Evolutionary conservation across 2,329 filamentous ascomycete species (phyloP).

Genomic region (Arthrobotrys musiformis): DNA sequence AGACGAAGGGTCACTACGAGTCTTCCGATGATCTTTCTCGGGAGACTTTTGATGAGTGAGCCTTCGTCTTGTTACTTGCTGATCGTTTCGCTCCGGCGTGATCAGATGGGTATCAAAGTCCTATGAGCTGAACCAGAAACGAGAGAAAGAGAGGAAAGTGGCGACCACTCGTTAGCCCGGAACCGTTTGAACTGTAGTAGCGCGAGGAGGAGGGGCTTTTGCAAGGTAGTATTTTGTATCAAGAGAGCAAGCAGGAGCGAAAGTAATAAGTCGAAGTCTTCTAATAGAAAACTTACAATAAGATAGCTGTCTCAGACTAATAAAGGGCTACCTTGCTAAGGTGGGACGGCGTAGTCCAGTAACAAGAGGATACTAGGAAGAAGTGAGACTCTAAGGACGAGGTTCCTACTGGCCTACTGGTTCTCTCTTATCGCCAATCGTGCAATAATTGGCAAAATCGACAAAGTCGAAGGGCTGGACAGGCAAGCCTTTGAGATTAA

Average conservation of each 20-base stretch:
- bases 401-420: constrained; percentile 48
- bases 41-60: constrained; percentile 56
- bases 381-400: constrained; percentile 49
- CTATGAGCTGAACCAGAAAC: constrained; percentile 56
- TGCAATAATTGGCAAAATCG: constrained; percentile 53
- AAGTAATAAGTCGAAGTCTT: constrained; percentile 44
- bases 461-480: constrained; percentile 48
- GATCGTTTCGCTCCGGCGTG: constrained; percentile 44
- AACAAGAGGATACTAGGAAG: constrained; percentile 31
- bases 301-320: constrained; percentile 56
- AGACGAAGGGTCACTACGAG: constrained; percentile 56
- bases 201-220: constrained; percentile 53
- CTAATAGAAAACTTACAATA: constrained; percentile 55
- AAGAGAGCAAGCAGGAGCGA: constrained; percentile 9
- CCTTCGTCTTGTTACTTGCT: constrained; percentile 55
- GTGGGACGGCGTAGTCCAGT: constrained; percentile 55
- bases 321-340: constrained; percentile 53
- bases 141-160: constrained; percentile 40
- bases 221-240: constrained; percentile 33
- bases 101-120: constrained; percentile 56
- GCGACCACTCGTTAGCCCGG: constrained; percentile 50
- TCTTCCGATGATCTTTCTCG: constrained; percentile 52
- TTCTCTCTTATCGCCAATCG: constrained; percentile 55
- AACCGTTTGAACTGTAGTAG: constrained; percentile 53
- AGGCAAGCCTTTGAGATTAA: constrained; percentile 55